Evolutionary conservation across 129 eudicot genomes (phyloP).

Genomic region (Tanacetum coccineum): DNA sequence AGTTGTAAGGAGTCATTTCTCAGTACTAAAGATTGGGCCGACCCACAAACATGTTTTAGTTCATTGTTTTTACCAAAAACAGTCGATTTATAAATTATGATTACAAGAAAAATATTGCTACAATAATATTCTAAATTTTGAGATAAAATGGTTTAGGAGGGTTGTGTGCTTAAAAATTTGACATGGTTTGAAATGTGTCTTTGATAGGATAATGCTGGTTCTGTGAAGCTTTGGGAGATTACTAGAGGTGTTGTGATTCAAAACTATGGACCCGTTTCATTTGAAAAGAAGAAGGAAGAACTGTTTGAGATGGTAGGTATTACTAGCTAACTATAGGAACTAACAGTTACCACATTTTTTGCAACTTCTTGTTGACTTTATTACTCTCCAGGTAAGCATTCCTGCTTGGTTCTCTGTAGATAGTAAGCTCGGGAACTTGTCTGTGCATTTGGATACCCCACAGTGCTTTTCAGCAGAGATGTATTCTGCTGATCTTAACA

Average conservation of each 20-base stretch:
- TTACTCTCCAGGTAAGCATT: conserved; percentile 72
- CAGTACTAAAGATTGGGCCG: too few relatives aligned
- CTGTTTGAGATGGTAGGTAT: conserved; percentile 85
- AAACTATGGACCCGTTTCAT: conserved; percentile 86
- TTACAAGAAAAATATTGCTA: too few relatives aligned
- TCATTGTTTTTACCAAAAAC: too few relatives aligned
- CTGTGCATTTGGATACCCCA: conserved; percentile 91
- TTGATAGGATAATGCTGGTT: conserved; percentile 84
- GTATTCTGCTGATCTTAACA: conserved; percentile 88
- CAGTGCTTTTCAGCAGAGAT: conserved; percentile 99
- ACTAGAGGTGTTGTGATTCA: conserved; percentile 72
- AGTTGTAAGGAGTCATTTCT: too few relatives aligned
- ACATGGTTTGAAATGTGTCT: not conserved
- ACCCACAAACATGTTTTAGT: too few relatives aligned
- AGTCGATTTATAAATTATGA: too few relatives aligned
- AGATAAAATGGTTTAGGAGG: too few relatives aligned
- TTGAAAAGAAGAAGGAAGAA: conserved; percentile 86
- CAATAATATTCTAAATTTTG: too few relatives aligned
- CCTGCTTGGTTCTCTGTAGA: conserved; percentile 98
- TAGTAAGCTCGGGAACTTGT: conserved; percentile 90
- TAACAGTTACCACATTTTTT: not conserved
- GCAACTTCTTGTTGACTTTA: conserved; percentile 25
- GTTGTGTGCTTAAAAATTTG: too few relatives aligned
- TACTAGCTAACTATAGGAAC: not conserved
- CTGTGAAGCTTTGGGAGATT: conserved; percentile 94